Evolutionary conservation across 83 land plant genomes (phyloP).

Genomic region (Thuja plicata): DNA sequence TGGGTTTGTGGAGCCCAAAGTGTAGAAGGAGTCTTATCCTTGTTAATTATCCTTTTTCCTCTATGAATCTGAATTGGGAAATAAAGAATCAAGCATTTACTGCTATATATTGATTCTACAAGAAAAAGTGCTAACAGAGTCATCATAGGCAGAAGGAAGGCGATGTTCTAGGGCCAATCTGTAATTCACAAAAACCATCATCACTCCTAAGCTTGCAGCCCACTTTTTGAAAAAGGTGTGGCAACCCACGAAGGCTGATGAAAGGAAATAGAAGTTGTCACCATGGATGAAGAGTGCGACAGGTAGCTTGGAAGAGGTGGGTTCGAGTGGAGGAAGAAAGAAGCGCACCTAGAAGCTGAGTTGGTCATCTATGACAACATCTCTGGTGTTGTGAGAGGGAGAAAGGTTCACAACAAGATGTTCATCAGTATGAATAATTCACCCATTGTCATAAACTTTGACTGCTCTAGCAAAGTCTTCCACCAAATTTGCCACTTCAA

Average conservation of each 20-base stretch:
- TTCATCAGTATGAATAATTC: neutral
- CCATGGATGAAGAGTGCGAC: constrained; percentile 29
- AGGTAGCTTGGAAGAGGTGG: neutral
- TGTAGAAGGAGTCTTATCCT: no score
- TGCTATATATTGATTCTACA: no score
- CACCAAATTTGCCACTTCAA: neutral
- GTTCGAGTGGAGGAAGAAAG: neutral
- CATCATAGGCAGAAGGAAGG: constrained; percentile 25
- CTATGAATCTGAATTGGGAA: no score
- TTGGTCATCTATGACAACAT: neutral
- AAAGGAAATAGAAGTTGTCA: constrained; percentile 12
- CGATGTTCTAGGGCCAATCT: constrained; percentile 30
- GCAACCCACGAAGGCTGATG: neutral
- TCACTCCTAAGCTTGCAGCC: constrained; percentile 18
- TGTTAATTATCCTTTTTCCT: no score
- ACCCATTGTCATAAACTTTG: neutral
- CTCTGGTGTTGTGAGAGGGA: neutral
- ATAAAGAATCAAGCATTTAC: no score
- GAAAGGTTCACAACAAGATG: neutral
- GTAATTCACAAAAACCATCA: constrained; percentile 25
- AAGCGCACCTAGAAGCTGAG: neutral
- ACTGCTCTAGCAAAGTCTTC: neutral
- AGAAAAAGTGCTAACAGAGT: no score
- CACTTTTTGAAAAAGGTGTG: constrained; percentile 11
- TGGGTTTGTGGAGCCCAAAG: no score